These are phyloP conservation scores for Penicillium rolfsii DNA, from an alignment of 2,329 filamentous ascomycete genomes.

Conservation along the genomic window DNA sequence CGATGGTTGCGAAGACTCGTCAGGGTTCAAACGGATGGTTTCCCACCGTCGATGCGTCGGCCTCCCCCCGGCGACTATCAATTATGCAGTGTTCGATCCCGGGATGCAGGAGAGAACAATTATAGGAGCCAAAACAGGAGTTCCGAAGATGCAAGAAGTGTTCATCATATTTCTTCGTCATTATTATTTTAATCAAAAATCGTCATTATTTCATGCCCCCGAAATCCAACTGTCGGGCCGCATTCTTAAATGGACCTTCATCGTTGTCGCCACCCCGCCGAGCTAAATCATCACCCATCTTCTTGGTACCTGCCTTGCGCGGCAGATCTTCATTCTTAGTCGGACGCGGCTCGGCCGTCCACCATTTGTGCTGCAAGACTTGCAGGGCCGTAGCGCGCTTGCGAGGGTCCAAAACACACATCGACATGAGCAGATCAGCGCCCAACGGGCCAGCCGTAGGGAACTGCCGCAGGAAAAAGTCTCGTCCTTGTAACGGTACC, in stretches of 20 bases:
- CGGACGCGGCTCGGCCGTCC: constrained; percentile 79
- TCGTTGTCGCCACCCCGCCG: constrained; percentile 73
- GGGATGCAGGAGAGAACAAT: neutral
- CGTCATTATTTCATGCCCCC: constrained; percentile 47
- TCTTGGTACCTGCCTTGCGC: constrained; percentile 71
- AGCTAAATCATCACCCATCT: constrained; percentile 81
- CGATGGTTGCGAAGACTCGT: no score
- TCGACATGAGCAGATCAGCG: constrained; percentile 84
- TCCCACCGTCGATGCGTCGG: neutral
- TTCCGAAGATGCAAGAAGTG: neutral
- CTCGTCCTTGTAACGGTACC: constrained; percentile 63
- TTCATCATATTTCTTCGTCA: constrained; percentile 1
- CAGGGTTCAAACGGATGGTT: no score
- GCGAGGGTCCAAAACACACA: constrained; percentile 82
- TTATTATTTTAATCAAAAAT: neutral
- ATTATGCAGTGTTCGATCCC: neutral
- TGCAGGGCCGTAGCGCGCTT: constrained; percentile 77
- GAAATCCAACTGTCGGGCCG: constrained; percentile 83
- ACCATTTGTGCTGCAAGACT: constrained; percentile 83
- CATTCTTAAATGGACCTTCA: constrained; percentile 67
- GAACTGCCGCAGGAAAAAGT: constrained; percentile 77
- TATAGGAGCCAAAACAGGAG: neutral
- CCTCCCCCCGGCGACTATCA: neutral
- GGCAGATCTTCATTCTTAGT: constrained; percentile 82
- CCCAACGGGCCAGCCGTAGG: constrained; percentile 78